Evolutionary conservation across 768 basidiomycete genomes (phyloP), one percentile per base, ranked within the genome.

Genomic region (Tubosaeta sp.): DNA sequence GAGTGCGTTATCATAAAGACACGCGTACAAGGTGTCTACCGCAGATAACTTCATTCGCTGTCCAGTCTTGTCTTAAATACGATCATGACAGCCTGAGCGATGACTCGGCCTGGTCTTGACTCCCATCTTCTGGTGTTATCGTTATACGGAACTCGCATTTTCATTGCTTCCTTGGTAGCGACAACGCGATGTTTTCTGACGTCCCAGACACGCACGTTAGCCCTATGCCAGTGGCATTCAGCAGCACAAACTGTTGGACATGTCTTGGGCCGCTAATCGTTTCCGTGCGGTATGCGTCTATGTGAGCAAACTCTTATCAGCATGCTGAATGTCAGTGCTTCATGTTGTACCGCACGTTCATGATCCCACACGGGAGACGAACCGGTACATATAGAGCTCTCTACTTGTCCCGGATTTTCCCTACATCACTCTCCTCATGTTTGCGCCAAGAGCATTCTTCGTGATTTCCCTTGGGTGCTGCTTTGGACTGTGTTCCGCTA

Each of bases 401-500:
- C 8, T 19, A 10, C n/a, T 41, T 10, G 41, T 26, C 22, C 41
- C 25, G 6, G 25, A 3, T 22, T 14, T 47, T 35, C 43, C 14
- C 14, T 22, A 14, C 7, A 2, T 12, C 26, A 17, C 14, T 27
- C 13, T 33, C 8, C 17, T 25, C 45, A 59, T 56, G 59, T 33
- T 22, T 19, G 13, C 38, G 13, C 6, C n/a, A 1, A 22, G 17
- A 31, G 8, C n/a, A 11, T 22, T 35, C 32, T 37, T 52, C 25
- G 8, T 22, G 13, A 38, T 7, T n/a, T 16, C 34, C 4, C 8
- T 61, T 8, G 3, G n/a, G 8, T 43, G 48, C 41, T 34, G 50
- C 45, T 43, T 53, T 11, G 43, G 39, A 46, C 27, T 59, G 13
- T 19, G 45, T 26, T 49, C 31, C 6, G 35, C 53, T 22, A 33